Evolutionary conservation across 2,329 filamentous ascomycete genomes (phyloP).

Genomic region (Aspergillus ruber): DNA sequence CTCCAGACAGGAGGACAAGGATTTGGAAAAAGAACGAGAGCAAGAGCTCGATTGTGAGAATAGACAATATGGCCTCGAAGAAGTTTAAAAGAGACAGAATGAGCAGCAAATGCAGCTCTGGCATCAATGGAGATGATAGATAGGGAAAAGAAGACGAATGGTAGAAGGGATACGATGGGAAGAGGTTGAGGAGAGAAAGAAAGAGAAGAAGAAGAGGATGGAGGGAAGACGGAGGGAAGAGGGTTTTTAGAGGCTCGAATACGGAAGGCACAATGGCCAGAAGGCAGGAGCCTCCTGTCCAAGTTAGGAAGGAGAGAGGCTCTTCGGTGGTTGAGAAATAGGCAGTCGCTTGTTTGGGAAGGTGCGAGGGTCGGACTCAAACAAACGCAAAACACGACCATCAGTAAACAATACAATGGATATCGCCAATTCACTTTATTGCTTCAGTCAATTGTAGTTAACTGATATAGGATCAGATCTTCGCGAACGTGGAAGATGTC

Average conservation of each 20-base stretch:
- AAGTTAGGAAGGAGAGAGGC: neutral
- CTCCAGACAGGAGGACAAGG: neutral
- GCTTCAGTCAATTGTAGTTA: too few species aligned
- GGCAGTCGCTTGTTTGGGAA: neutral
- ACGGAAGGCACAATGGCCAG: neutral
- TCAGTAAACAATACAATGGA: too few species aligned
- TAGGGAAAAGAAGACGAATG: neutral
- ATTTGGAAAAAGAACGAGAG: neutral
- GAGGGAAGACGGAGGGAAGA: neutral
- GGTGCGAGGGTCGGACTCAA: neutral
- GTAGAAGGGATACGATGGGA: slow-evolving; percentile 1
- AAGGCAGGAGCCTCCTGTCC: neutral
- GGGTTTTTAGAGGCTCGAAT: neutral
- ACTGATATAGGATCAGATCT: too few species aligned
- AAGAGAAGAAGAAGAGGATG: slow-evolving; percentile 1
- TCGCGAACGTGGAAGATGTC: too few species aligned
- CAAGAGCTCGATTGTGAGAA: neutral
- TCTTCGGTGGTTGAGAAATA: neutral
- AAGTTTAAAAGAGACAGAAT: neutral
- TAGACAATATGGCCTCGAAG: neutral
- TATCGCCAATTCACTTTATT: too few species aligned
- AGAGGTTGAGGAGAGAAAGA: slow-evolving; percentile 1
- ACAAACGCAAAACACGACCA: too few species aligned
- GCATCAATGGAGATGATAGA: neutral
- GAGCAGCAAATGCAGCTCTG: neutral